Conservation (phyloP, 371 early-diverging fungal genomes). For the Rhizomucor pusillus region DNA sequence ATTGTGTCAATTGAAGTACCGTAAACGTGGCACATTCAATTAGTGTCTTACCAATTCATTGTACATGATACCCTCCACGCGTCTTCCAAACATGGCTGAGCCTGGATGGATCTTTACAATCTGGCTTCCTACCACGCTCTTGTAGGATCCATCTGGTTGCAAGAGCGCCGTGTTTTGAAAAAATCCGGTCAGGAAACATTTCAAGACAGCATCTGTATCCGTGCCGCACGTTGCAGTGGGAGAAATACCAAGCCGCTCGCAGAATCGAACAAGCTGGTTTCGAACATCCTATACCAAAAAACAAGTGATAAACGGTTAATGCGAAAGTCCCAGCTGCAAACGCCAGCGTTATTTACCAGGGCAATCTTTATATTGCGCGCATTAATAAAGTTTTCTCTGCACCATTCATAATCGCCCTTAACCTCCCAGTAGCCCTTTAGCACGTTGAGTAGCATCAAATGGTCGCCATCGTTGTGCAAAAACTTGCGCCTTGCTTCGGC, state of each 20-base stretch:
- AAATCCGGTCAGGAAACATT: constrained; percentile 88
- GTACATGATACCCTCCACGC: constrained; percentile 81
- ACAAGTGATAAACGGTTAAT: no score
- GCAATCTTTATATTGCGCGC: constrained; percentile 82
- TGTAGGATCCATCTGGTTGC: constrained; percentile 88
- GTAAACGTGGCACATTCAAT: neutral
- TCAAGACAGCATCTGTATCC: constrained; percentile 72
- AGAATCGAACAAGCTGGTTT: constrained; percentile 80
- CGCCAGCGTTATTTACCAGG: constrained; percentile 61
- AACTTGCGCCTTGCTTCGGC: constrained; percentile 78
- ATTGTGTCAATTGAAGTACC: neutral
- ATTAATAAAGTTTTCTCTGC: constrained; percentile 88
- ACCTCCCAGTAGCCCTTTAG: constrained; percentile 74
- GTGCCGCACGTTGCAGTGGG: constrained; percentile 63
- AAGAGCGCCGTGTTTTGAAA: constrained; percentile 86
- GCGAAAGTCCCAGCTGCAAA: no score
- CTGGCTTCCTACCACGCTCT: constrained; percentile 72
- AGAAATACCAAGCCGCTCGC: constrained; percentile 66
- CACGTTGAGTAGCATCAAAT: constrained; percentile 85
- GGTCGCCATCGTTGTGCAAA: constrained; percentile 83
- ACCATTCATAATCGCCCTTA: constrained; percentile 83
- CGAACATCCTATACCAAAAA: constrained; percentile 66
- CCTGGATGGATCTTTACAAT: constrained; percentile 86
- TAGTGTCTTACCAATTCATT: constrained; percentile 75
- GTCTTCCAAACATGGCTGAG: constrained; percentile 79